These are phyloP conservation scores for Acer negundo DNA, from an alignment of 345 rosid genomes.

Conservation along the genomic window DNA sequence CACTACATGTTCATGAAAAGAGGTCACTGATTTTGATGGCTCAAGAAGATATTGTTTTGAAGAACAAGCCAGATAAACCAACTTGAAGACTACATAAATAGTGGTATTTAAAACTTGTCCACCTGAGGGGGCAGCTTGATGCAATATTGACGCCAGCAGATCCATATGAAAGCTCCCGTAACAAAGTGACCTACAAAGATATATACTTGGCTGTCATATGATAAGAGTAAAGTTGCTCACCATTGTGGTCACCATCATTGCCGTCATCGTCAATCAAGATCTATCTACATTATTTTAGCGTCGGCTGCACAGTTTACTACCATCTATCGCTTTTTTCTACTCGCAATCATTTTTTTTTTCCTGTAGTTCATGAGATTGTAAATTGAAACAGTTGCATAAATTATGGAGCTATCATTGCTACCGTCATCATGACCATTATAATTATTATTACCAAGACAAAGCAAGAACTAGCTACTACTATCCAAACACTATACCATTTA, in stretches of 20 bases:
- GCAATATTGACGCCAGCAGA: constrained; percentile 24
- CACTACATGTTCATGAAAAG: constrained; percentile 26
- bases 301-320: constrained; percentile 26
- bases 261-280: constrained; percentile 23
- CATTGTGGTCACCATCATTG: background rate
- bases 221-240: constrained; percentile 9
- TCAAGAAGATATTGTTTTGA: constrained; percentile 24
- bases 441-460: constrained; percentile 3
- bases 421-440: constrained; percentile 15
- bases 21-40: constrained; percentile 28
- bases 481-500: background rate
- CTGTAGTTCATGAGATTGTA: constrained; percentile 8
- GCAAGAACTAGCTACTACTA: background rate
- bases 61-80: constrained; percentile 30
- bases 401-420: constrained; percentile 16
- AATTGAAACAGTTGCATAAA: background rate
- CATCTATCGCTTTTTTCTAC: constrained; percentile 16
- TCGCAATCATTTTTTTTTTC: constrained; percentile 19
- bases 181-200: constrained; percentile 27
- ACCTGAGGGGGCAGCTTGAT: constrained; percentile 27
- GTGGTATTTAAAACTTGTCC: constrained; percentile 24
- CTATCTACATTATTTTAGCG: constrained; percentile 14
- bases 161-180: constrained; percentile 25
- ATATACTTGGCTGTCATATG: constrained; percentile 24
- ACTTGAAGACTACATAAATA: constrained; percentile 16